These are phyloP conservation scores for Russula sp. DNA, from an alignment of 768 basidiomycete species.

Conservation along the genomic window DNA sequence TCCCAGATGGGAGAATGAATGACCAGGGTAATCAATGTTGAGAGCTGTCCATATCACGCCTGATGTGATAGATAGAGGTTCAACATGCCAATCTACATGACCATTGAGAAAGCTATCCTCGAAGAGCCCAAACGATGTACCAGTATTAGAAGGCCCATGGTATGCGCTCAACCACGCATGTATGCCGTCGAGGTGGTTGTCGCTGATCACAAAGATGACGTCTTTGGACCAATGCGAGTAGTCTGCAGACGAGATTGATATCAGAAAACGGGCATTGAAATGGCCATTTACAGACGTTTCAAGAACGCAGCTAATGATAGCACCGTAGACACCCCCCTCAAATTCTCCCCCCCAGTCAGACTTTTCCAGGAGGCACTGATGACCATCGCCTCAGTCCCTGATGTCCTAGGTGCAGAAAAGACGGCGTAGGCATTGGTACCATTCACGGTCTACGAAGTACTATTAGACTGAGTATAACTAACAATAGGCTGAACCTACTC, in stretches of 20 bases:
- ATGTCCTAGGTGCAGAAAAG: slow-evolving; percentile 75
- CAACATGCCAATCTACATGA: slow-evolving; percentile 53
- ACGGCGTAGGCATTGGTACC: slow-evolving; percentile 83
- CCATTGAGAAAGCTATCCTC: neutral
- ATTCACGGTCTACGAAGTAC: slow-evolving; percentile 36
- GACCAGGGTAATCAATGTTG: slow-evolving; percentile 91
- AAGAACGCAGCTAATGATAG: slow-evolving; percentile 79
- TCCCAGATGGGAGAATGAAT: slow-evolving; percentile 95
- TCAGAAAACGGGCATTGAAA: neutral
- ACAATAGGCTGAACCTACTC: slow-evolving; percentile 35
- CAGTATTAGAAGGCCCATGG: slow-evolving; percentile 59
- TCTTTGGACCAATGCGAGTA: slow-evolving; percentile 95
- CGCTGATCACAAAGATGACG: slow-evolving; percentile 81
- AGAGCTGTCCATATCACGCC: slow-evolving; percentile 95
- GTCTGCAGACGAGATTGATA: slow-evolving; percentile 34
- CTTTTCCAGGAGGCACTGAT: slow-evolving; percentile 89
- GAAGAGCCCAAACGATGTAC: slow-evolving; percentile 35
- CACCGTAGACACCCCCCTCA: slow-evolving; percentile 82
- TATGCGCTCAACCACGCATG: slow-evolving; percentile 88
- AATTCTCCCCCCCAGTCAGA: slow-evolving; percentile 57
- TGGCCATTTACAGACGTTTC: slow-evolving; percentile 47
- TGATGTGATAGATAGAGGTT: slow-evolving; percentile 55
- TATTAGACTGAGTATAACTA: slow-evolving; percentile 2
- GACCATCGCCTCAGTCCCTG: slow-evolving; percentile 90
- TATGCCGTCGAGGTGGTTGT: slow-evolving; percentile 84